These are phyloP conservation scores for Trichoderma guizhouense DNA, from an alignment of 2,329 filamentous ascomycete species.

Conservation along the genomic window DNA sequence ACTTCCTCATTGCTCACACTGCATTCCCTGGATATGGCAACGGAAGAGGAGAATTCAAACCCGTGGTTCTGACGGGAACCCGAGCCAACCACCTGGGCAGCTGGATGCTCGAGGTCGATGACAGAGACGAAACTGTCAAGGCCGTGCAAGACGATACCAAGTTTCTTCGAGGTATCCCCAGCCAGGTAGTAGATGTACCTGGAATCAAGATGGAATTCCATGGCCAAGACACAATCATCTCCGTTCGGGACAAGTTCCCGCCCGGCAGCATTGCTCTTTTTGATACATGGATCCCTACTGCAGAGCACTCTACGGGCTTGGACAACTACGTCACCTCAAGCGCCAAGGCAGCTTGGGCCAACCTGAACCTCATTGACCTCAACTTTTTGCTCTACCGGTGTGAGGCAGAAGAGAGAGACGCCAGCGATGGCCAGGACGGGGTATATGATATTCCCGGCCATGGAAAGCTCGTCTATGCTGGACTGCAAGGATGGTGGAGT, in stretches of 20 bases:
- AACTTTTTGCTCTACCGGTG: constrained; percentile 91
- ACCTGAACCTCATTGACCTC: constrained; percentile 74
- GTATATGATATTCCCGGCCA: constrained; percentile 81
- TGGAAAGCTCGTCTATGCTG: constrained; percentile 86
- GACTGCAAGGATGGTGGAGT: constrained; percentile 99
- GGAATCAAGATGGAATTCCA: constrained; percentile 71
- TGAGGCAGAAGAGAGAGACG: constrained; percentile 81
- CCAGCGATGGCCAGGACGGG: constrained; percentile 77
- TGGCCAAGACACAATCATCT: constrained; percentile 73
- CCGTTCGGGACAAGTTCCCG: constrained; percentile 77
- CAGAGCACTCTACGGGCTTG: constrained; percentile 77
- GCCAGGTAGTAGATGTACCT: constrained; percentile 69
- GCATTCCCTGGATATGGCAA: constrained; percentile 89
- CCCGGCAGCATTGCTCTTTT: constrained; percentile 93
- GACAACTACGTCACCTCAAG: constrained; percentile 84
- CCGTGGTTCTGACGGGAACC: constrained; percentile 78
- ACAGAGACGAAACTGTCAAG: constrained; percentile 65
- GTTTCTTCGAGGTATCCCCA: constrained; percentile 77
- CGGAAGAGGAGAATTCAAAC: constrained; percentile 74
- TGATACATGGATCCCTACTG: constrained; percentile 90
- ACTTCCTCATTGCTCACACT: constrained; percentile 94
- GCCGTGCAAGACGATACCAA: constrained; percentile 65
- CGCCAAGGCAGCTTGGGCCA: constrained; percentile 71
- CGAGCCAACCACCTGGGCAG: constrained; percentile 82
- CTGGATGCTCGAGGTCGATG: constrained; percentile 88